Percentiles rank a stretch among this genome's conserved stretches.
These are phyloP conservation scores for Torulaspora franciscae DNA, from an alignment of 805 yeast species.

Conservation along the genomic window DNA sequence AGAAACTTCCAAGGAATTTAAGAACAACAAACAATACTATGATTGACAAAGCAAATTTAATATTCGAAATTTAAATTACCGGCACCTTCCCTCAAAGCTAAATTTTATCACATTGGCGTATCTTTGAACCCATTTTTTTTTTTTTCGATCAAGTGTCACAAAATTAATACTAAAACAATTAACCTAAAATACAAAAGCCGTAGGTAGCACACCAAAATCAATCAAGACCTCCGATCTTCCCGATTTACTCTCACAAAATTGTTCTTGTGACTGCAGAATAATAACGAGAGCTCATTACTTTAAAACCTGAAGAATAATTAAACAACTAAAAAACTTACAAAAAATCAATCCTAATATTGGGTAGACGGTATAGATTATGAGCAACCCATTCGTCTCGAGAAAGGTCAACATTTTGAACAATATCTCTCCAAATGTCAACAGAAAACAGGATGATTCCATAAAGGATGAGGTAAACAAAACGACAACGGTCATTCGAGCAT, in stretches of 20 bases:
- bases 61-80: no score
- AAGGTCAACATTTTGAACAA: constrained; percentile 13
- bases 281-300: no score
- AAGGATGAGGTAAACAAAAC: constrained; percentile 6
- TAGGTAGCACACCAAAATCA: neutral
- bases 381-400: constrained; percentile 9
- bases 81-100: no score
- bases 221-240: no score
- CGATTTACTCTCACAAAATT: no score
- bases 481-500: neutral
- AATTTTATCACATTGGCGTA: neutral
- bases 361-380: constrained; percentile 1
- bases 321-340: neutral
- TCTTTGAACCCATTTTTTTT: neutral
- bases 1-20: no score
- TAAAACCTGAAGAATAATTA: neutral
- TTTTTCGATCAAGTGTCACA: constrained; percentile 5
- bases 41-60: no score
- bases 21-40: no score
- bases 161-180: neutral
- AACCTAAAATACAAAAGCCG: neutral
- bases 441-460: constrained; percentile 9
- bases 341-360: no score
- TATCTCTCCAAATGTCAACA: constrained; percentile 17
- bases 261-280: no score